These are phyloP conservation scores for Claviceps pazoutovae DNA, from an alignment of 2,329 filamentous ascomycete genomes.

Conservation along the genomic window DNA sequence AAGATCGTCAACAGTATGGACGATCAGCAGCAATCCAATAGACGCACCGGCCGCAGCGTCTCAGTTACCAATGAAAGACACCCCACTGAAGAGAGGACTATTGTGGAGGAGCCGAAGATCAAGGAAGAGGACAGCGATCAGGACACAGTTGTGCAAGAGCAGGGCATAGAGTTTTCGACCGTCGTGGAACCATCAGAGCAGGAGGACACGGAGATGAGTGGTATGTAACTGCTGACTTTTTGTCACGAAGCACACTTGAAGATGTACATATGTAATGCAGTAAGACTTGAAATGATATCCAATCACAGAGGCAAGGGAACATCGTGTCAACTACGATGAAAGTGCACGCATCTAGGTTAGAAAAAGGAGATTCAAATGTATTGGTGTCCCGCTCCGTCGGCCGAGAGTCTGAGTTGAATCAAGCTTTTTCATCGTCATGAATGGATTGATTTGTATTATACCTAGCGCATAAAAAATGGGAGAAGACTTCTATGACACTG, in stretches of 20 bases:
- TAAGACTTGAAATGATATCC: neutral
- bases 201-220: conserved; percentile 20
- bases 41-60: conserved; percentile 30
- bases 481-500: neutral
- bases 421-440: too few species aligned
- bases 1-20: conserved; percentile 52
- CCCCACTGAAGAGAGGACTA: conserved; percentile 23
- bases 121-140: conserved; percentile 32
- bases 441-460: too few species aligned
- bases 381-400: neutral
- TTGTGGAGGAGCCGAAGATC: conserved; percentile 29
- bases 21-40: conserved; percentile 24
- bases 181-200: conserved; percentile 28
- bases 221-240: neutral
- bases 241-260: neutral
- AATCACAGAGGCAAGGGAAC: neutral
- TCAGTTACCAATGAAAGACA: conserved; percentile 23
- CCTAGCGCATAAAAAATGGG: neutral
- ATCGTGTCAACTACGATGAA: neutral
- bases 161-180: conserved; percentile 23
- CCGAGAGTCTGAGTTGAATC: neutral
- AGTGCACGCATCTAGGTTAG: neutral
- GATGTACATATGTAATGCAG: neutral
- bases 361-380: neutral
- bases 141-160: conserved; percentile 17